Evolutionary conservation across 495 filamentous ascomycete species (phyloP).

Genomic region (Oleoguttula mirabilis): DNA sequence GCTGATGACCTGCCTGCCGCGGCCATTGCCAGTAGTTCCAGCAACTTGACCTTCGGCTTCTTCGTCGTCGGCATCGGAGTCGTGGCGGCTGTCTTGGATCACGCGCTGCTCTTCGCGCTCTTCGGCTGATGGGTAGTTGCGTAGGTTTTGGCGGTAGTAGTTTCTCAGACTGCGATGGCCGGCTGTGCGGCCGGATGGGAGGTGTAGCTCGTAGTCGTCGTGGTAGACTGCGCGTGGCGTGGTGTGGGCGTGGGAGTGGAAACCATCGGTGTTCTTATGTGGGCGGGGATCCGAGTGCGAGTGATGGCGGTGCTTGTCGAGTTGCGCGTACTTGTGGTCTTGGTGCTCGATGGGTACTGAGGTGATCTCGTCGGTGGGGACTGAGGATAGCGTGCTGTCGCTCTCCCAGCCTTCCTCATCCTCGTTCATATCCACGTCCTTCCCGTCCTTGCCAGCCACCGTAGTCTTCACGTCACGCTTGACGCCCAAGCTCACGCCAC

Average conservation of each 20-base stretch:
- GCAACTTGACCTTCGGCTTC: slow-evolving; percentile 31
- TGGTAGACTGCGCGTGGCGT: slow-evolving; percentile 60
- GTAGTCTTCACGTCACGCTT: slow-evolving; percentile 37
- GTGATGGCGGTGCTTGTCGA: slow-evolving; percentile 53
- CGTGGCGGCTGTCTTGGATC: slow-evolving; percentile 26
- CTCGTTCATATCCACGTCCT: slow-evolving; percentile 30
- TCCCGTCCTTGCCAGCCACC: slow-evolving; percentile 5
- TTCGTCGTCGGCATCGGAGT: slow-evolving; percentile 30
- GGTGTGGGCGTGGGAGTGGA: slow-evolving; percentile 55
- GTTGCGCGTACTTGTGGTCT: slow-evolving; percentile 46
- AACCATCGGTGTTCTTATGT: slow-evolving; percentile 59
- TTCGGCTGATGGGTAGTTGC: slow-evolving; percentile 58
- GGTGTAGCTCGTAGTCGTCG: slow-evolving; percentile 83
- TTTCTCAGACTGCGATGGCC: slow-evolving; percentile 75
- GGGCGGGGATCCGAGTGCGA: slow-evolving; percentile 47
- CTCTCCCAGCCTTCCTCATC: slow-evolving; percentile 79
- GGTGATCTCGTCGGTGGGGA: slow-evolving; percentile 64
- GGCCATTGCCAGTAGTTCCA: slow-evolving; percentile 25
- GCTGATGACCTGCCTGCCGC: slow-evolving; percentile 48
- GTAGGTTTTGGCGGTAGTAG: slow-evolving; percentile 89
- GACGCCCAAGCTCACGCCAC: slow-evolving; percentile 47
- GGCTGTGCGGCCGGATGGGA: slow-evolving; percentile 81
- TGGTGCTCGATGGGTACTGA: slow-evolving; percentile 57
- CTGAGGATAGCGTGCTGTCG: slow-evolving; percentile 69
- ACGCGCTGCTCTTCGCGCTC: slow-evolving; percentile 41